phyloP scores from a whole-genome alignment of 75 land plant species.

The Pinus taeda region DNA sequence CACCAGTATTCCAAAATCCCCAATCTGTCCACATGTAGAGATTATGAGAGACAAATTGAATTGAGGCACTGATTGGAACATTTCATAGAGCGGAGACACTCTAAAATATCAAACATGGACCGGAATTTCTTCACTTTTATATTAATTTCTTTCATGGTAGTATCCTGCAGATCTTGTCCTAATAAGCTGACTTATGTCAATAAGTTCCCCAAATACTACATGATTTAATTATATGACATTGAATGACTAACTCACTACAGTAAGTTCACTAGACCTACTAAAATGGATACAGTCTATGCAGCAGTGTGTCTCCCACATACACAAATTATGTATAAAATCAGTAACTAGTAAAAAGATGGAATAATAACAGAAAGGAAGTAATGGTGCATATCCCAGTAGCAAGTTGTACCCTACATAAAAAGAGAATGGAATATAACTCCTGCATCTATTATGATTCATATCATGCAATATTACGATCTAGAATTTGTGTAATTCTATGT shows the following conservation, averaged over 20 bases:
- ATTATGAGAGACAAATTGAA: constrained; percentile 1
- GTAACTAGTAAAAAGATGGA: no score
- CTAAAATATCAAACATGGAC: background rate
- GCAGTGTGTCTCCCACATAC: background rate
- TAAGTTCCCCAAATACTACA: background rate
- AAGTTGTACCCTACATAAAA: no score
- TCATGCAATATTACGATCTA: no score
- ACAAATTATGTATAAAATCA: background rate
- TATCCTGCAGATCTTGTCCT: background rate
- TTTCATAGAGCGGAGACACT: background rate
- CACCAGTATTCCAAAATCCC: constrained; percentile 96
- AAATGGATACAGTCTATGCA: background rate
- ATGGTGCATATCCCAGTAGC: no score
- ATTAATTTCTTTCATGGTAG: background rate
- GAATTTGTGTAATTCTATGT: no score
- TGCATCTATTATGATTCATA: no score
- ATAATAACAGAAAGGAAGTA: no score
- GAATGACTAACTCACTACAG: background rate
- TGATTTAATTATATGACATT: background rate
- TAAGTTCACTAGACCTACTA: background rate
- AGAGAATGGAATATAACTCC: no score
- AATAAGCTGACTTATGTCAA: background rate
- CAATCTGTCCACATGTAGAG: constrained; percentile 50
- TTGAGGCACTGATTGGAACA: background rate
- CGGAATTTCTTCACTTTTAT: background rate